Base-by-base conservation (phyloP, 306 rosid species). In the Castanospermum australe region DNA sequence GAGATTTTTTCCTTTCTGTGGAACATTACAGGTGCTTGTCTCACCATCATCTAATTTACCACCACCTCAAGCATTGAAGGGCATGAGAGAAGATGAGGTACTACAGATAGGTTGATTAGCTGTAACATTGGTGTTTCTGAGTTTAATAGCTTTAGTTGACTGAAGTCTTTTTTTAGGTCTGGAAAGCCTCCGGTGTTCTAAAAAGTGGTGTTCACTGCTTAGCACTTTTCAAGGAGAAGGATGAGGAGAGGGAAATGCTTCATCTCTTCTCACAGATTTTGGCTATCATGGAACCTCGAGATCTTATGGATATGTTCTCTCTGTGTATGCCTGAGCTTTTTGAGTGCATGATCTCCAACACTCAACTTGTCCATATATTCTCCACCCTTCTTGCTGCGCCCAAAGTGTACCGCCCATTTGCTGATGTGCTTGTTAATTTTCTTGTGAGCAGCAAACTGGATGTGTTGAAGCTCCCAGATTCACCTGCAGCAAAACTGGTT, bases 61-160 rank as follows among this genome's bases (percentile, higher is more conserved):
- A 33, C 71, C 92, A 35, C 83, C 98, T 63, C 97, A 91, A 84
- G 93, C 94, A 73, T 88, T 85, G 65, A 96, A 89, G 81, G 99
- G 99, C 82, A 87, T 96, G 99, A 86, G 96, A 89, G 99, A 96
- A 86, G 99, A 96, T 71, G 99, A 96, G 99, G 99, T 96, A 89
- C 68, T 47, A 13, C 41, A 33, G 55, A 56, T 75, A 35, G 47
- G 76, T 67, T 45, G 66, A 30, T 67, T 52, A 73, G 25, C 72
- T 84, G 25, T 63, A 51, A 71, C 13, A 41, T 72, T 65, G 73
- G n/a, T 71, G 13, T 78, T 83, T 76, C 60, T 22, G 41, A 59
- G 68, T 22, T 20, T 77, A 73, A 77, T 63, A 56, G 45, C 60
- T 77, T 30, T 35, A 55, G 85, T 76, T 79, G 69, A 82, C 84